Base-by-base conservation (phyloP, 495 filamentous ascomycete species). In the Corynascus novoguineensis region DNA sequence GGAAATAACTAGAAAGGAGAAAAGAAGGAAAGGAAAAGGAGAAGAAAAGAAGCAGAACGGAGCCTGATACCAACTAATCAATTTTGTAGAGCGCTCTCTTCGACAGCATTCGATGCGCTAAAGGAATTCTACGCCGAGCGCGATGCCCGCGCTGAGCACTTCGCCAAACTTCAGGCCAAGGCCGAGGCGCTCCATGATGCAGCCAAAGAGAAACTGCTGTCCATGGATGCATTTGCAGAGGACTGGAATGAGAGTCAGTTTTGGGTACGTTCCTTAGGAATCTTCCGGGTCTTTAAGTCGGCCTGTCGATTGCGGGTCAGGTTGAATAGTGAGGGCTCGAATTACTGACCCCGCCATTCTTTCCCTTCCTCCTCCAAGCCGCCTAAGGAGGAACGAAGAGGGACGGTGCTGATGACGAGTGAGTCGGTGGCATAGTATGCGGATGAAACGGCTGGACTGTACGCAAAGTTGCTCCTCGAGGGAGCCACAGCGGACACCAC, bases 231-330 rank as follows among this genome's bases (percentile, higher is more conserved):
- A 14, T 92, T 92, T 67, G 71, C 74, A 0, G 88, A 92, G 72
- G 85, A 92, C 67, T 92, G 88, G 88, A 86, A 91, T 55, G 78
- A 86, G 54, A 84, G 80, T 53, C 88, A 92, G 67, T 90, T 92
- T 64, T 88, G 87, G 86, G 83, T 86, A 70, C 0, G 74, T 66
- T 10, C 27, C 19, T 11, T 27, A 14, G 14, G 38, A 14, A 14
- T 28, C 3, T 21, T 42, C 55, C 35, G 5, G 2, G 1, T 19
- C 41, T 53, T 44, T 11, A n/a, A n/a, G n/a, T 38, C 17, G 12
- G 28, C 35, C 1, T 22, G 10, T 28, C 5, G 19, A 19, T 6
- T 5, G 10, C 6, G 22, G 29, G 32, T 37, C 7, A 32, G n/a
- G 4, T 7, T 5, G 14, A 17, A 17, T 32, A 19, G 28, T 1